A percentile compares a stretch with the other conserved stretches of the same genome.
These are phyloP conservation scores for Vitis amurensis DNA, from an alignment of 164 flowering plant species.

Conservation along the genomic window DNA sequence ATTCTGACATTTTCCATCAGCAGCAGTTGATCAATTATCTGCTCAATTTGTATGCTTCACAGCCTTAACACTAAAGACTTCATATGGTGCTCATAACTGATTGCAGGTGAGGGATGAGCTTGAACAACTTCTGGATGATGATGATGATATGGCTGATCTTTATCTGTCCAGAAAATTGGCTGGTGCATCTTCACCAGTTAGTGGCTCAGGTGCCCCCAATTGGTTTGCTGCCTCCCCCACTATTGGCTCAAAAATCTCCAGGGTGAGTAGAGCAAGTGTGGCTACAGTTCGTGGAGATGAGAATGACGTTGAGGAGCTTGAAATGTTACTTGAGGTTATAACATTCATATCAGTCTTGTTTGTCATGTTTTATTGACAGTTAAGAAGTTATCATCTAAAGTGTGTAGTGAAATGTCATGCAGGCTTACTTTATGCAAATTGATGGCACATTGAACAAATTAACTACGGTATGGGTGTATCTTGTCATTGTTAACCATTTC, in stretches of 20 bases:
- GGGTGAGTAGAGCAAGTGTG: slow-evolving; percentile 76
- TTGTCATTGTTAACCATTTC: background rate
- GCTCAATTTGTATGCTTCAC: too few relatives aligned
- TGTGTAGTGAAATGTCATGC: slow-evolving; percentile 23
- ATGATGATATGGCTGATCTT: slow-evolving; percentile 96
- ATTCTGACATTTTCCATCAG: too few relatives aligned
- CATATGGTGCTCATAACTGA: slow-evolving; percentile 3
- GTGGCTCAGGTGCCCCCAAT: slow-evolving; percentile 59
- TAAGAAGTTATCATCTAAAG: background rate
- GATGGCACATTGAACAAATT: slow-evolving; percentile 91
- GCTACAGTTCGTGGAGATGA: slow-evolving; percentile 79
- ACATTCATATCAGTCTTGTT: background rate
- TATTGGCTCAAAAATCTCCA: slow-evolving; percentile 70
- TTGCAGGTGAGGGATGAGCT: slow-evolving; percentile 93
- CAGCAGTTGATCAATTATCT: too few relatives aligned
- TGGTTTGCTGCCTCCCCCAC: slow-evolving; percentile 81
- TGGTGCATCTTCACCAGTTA: slow-evolving; percentile 62
- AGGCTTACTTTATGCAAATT: slow-evolving; percentile 99
- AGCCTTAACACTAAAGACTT: background rate
- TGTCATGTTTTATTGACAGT: slow-evolving; percentile 8
- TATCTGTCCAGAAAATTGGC: slow-evolving; percentile 80
- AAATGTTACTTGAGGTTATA: slow-evolving; percentile 91
- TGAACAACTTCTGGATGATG: slow-evolving; percentile 94
- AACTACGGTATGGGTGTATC: slow-evolving; percentile 63
- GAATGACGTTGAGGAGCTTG: slow-evolving; percentile 93